A percentile compares a stretch with the other conserved stretches of the same genome.
Conservation (phyloP, 345 rosid genomes). For the Noccaea caerulescens region DNA sequence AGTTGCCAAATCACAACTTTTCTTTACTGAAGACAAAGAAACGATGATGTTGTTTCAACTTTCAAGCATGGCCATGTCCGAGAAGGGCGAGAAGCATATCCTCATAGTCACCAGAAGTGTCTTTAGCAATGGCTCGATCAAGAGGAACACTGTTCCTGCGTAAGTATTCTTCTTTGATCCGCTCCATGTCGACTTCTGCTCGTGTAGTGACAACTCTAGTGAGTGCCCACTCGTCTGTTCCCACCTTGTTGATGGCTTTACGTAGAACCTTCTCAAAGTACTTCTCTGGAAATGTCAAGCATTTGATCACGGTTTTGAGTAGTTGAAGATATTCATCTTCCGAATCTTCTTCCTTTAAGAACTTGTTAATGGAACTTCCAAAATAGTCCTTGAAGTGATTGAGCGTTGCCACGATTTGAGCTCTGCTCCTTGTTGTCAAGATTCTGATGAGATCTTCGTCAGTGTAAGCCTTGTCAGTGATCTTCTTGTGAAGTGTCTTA, state of each 20-base stretch:
- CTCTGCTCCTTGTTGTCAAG: slow-evolving; percentile 80
- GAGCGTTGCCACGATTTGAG: slow-evolving; percentile 74
- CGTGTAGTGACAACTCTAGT: slow-evolving; percentile 74
- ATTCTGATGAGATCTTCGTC: slow-evolving; percentile 88
- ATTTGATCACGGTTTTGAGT: slow-evolving; percentile 70
- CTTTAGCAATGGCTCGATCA: slow-evolving; percentile 65
- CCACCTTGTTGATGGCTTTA: slow-evolving; percentile 65
- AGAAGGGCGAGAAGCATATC: slow-evolving; percentile 62
- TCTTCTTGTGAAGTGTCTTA: slow-evolving; percentile 77
- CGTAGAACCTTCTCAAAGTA: slow-evolving; percentile 79
- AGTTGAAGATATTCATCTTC: slow-evolving; percentile 64
- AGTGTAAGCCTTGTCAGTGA: slow-evolving; percentile 65
- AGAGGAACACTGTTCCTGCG: slow-evolving; percentile 73
- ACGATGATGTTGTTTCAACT: slow-evolving; percentile 29
- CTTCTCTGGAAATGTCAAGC: slow-evolving; percentile 79
- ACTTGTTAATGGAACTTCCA: slow-evolving; percentile 79
- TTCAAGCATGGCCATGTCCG: slow-evolving; percentile 62
- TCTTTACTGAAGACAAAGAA: not conserved
- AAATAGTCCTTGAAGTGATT: slow-evolving; percentile 73
- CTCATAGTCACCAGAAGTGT: slow-evolving; percentile 82
- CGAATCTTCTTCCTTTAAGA: slow-evolving; percentile 43
- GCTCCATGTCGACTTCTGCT: slow-evolving; percentile 81
- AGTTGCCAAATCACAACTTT: slow-evolving; percentile 6
- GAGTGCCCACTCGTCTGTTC: slow-evolving; percentile 87
- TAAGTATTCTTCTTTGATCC: slow-evolving; percentile 74